Evolutionary conservation across 2,329 filamentous ascomycete genomes (phyloP), one percentile per base, ranked within the genome.

Genomic region (Sclerotinia trifoliorum): DNA sequence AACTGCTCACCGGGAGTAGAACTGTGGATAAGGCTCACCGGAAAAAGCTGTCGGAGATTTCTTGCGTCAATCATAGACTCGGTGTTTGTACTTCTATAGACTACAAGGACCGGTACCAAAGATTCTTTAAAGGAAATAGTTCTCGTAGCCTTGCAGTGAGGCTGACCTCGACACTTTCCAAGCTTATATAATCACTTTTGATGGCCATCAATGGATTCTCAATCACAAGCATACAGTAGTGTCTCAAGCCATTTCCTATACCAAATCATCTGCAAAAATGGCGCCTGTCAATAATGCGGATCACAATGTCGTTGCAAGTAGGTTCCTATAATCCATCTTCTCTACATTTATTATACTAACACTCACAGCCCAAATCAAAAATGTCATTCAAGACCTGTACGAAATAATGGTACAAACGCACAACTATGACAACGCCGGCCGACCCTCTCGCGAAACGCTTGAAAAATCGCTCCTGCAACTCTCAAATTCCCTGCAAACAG

Each of bases 331-430:
- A 46, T 26, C 5, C 2, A 24, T 15, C n/a, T 51, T 19, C 2
- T 5, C 21, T n/a, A 55, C 32, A 10, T 11, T 6, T 15, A 24
- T 5, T 11, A 24, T 26, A 49, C 32, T 66, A 52, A 66, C 44
- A n/a, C n/a, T 21, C 13, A 11, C 24, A 67, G 65, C n/a, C 13
- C 48, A 86, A 78, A 80, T 88, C 78, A 86, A 88, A 75, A 83
- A 86, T 74, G 81, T 87, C 70, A 86, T 89, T 77, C 85, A 88
- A 74, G 85, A 87, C 73, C 83, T 89, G 52, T 89, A 86, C 81
- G 83, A 87, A 73, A 78, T 88, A 69, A 86, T 88, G 82, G 85
- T 90, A 57, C 86, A 89, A 75, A 81, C 85, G 39, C 83, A 85
- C 44, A 83, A 84, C 69, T 90, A 89, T 80, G 86, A 89, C 80